A percentile compares a stretch with the other conserved stretches of the same genome.
phyloP scores from a whole-genome alignment of 2,329 filamentous ascomycete genomes.

The Arthrobotrys conoides region DNA sequence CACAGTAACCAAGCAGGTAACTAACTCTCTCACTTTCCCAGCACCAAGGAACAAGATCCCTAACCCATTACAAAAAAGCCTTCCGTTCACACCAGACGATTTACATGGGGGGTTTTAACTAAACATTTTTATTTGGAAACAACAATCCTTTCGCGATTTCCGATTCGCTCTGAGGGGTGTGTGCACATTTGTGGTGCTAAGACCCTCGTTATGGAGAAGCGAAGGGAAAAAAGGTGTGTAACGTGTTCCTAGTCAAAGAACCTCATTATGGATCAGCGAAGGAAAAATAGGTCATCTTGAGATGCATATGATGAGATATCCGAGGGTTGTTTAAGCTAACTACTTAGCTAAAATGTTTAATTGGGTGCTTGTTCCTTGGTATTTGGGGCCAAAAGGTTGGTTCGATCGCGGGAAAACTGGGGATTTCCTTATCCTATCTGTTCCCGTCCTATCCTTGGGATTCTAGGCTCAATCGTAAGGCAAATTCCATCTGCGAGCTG shows the following conservation, averaged over 20 bases:
- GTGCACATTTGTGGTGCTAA: conserved; percentile 35
- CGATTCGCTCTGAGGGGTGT: conserved; percentile 44
- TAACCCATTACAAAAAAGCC: conserved; percentile 4
- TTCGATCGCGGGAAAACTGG: conserved; percentile 2
- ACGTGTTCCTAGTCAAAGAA: no score
- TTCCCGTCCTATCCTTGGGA: conserved; percentile 34
- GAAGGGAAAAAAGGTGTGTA: no score
- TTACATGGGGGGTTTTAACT: conserved; percentile 40
- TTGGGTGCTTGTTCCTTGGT: conserved; percentile 29
- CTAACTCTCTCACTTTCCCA: conserved; percentile 12
- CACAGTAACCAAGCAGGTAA: no score
- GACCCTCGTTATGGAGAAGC: conserved; percentile 2
- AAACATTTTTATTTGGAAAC: conserved; percentile 41
- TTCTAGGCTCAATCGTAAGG: conserved; percentile 45
- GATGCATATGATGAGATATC: conserved; percentile 52
- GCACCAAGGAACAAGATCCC: conserved; percentile 21
- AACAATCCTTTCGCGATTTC: conserved; percentile 48
- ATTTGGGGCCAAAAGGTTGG: conserved; percentile 17
- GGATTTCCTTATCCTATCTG: no score
- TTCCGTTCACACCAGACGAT: conserved; percentile 22
- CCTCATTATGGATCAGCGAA: conserved; percentile 5
- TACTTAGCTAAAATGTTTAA: conserved; percentile 35
- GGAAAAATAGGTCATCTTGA: conserved; percentile 11
- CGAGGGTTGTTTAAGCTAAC: no score
- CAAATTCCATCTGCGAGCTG: conserved; percentile 32